A percentile compares a stretch with the other conserved stretches of the same genome.
Evolutionary conservation across 306 rosid genomes (phyloP).

Genomic region (Dalbergia oliveri): DNA sequence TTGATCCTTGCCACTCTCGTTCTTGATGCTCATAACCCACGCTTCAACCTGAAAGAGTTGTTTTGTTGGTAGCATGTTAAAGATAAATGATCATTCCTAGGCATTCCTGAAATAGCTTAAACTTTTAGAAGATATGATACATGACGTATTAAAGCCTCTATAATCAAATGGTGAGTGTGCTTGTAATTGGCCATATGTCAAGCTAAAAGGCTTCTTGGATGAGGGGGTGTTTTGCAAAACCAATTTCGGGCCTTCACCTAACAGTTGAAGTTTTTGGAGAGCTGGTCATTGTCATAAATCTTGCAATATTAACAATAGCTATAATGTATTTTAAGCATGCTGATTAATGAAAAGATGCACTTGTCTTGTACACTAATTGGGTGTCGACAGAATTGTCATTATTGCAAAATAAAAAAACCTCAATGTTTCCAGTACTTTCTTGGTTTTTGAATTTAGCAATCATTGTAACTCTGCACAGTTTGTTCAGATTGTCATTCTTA

Average conservation of each 20-base stretch:
- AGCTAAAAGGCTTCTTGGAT: background rate
- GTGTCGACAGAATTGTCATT: background rate
- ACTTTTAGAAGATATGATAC: background rate
- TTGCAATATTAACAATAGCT: background rate
- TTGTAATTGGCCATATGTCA: background rate
- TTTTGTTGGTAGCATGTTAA: background rate
- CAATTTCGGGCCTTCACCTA: background rate
- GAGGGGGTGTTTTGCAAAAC: background rate
- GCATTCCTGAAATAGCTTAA: background rate
- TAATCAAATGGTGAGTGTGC: constrained; percentile 12
- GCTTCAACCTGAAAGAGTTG: background rate
- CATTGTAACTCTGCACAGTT: background rate
- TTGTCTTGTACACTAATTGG: background rate
- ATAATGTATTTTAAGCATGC: constrained; percentile 4
- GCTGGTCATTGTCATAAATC: background rate
- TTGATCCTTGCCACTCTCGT: background rate
- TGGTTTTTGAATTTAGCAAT: background rate
- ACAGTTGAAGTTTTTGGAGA: background rate
- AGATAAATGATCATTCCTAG: constrained; percentile 12
- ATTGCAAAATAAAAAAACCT: background rate
- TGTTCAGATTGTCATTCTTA: background rate
- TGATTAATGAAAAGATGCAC: constrained; percentile 5
- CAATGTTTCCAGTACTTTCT: constrained; percentile 2
- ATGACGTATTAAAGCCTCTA: background rate
- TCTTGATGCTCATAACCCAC: background rate